Percentiles rank a stretch among this genome's conserved stretches.
These are phyloP conservation scores for Coemansia sp. DNA, from an alignment of 192 early-diverging fungal species.

Conservation along the genomic window DNA sequence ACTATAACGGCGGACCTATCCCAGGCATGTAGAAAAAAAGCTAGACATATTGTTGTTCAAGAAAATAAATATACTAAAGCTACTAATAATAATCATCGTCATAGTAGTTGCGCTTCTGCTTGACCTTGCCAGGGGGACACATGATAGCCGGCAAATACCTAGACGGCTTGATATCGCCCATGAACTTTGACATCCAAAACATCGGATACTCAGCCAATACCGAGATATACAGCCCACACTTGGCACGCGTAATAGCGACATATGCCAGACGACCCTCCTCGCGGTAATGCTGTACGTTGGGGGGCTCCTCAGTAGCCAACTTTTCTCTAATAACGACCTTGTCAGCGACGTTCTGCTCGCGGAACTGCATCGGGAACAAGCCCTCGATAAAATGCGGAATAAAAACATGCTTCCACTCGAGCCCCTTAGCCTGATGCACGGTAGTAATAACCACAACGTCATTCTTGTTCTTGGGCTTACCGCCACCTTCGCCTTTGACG, in stretches of 20 bases:
- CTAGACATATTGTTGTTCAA: no score
- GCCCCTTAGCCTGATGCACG: slow-evolving; percentile 53
- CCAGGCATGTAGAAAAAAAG: no score
- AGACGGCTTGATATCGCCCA: slow-evolving; percentile 24
- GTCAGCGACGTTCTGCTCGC: slow-evolving; percentile 17
- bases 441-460: slow-evolving; percentile 43
- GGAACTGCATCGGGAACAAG: slow-evolving; percentile 53
- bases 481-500: neutral
- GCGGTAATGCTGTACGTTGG: slow-evolving; percentile 14
- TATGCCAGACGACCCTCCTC: slow-evolving; percentile 52
- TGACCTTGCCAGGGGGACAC: slow-evolving; percentile 15
- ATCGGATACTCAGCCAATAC: slow-evolving; percentile 28
- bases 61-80: no score
- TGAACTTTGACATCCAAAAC: slow-evolving; percentile 36
- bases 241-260: slow-evolving; percentile 51
- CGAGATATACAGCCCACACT: slow-evolving; percentile 44
- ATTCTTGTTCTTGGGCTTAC: neutral
- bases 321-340: neutral
- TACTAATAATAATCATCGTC: neutral
- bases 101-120: neutral
- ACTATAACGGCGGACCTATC: no score
- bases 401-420: slow-evolving; percentile 55
- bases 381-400: slow-evolving; percentile 50
- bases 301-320: no score
- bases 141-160: slow-evolving; percentile 42